Evolutionary conservation across 306 rosid species (phyloP).

Genomic region (Inga oerstediana): DNA sequence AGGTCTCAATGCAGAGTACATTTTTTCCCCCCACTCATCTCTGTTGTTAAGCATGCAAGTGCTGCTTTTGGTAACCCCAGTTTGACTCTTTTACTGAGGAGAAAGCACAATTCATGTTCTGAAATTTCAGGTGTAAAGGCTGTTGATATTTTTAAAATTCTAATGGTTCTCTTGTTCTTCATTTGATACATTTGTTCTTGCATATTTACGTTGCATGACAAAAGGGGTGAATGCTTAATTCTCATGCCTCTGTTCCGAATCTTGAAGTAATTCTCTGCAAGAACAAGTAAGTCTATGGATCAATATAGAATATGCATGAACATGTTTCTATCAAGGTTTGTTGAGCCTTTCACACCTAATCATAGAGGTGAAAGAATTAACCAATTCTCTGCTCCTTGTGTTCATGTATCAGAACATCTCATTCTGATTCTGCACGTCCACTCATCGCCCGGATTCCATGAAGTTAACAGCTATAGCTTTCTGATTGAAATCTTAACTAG

Average conservation of each 20-base stretch:
- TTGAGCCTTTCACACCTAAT: neutral
- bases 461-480: too few relatives aligned
- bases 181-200: neutral
- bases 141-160: neutral
- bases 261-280: neutral
- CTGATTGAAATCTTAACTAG: too few relatives aligned
- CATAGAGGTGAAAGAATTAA: neutral
- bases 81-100: neutral
- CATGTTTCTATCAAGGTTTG: neutral
- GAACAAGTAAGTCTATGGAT: neutral
- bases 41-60: neutral
- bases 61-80: neutral
- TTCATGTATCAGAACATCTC: neutral
- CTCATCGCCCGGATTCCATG: neutral
- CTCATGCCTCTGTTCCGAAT: neutral
- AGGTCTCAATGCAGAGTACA: slow-evolving; percentile 5
- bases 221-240: neutral
- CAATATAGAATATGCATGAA: neutral
- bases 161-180: neutral
- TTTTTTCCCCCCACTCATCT: neutral
- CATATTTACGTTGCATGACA: neutral
- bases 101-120: slow-evolving; percentile 5
- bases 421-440: neutral
- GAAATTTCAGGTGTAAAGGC: neutral
- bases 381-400: neutral